Base-by-base conservation (phyloP, 441 rosid species). In the Erodium moschatum region DNA sequence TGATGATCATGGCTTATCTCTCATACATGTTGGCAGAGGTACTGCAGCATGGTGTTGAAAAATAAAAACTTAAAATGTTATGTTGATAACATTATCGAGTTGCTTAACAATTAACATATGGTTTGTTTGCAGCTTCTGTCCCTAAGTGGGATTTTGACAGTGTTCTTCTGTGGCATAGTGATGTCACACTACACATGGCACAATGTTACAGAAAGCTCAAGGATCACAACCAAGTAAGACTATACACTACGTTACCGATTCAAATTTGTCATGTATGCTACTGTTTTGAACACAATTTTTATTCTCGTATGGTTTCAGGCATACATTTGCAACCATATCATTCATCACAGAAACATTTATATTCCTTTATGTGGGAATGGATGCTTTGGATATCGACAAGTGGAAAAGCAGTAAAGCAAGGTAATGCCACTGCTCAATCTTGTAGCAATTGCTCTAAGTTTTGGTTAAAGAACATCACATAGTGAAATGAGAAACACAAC, bases 121-220 rank as follows among this genome's bases (percentile, higher is more conserved):
- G 46, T 6, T 40, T 6, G 46, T 19, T 66, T 79, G 83, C 87
- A 86, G 91, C 82, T 85, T 21, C 38, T 82, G 60, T 77, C 50
- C 68, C 85, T 86, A 48, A 86, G 91, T 67, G 91, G 91, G n/a
- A 86, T 85, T 74, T 74, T 86, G 73, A 85, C 91, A 69, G 70
- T 86, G 67, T 86, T 86, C 82, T 85, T 85, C 81, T 80, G 89
- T 52, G 91, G 91, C 66, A 83, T 86, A 65, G 77, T 85, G 42
- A 85, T 86, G 87, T 86, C 89, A 5, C 91, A 86, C 76, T 85
- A 85, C 69, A 83, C 91, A 6, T 85, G 91, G 91, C 91, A 86
- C 72, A 86, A 83, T 1, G 82, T 86, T 65, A 83, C 91, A 12
- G 85, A 86, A 75, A 82, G 87, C 76, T 86, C 91, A 16, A 65